Evolutionary conservation across 768 basidiomycete genomes (phyloP), one percentile per base, ranked within the genome.

Genomic region (Leucosporidium yakuticum): DNA sequence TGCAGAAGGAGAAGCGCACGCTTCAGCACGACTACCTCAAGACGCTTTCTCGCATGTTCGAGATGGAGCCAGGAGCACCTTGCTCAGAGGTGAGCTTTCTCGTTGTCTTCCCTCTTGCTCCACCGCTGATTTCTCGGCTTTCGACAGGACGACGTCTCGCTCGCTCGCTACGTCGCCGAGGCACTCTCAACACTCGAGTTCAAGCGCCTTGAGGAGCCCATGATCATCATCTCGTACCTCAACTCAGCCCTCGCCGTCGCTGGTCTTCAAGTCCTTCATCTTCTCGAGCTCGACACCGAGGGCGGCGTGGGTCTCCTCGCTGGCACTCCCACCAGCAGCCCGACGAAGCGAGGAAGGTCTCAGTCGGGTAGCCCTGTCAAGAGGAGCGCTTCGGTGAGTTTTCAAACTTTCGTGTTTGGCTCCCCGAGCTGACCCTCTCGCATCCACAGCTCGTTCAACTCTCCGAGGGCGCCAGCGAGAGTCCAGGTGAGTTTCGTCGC

Each of bases 111-210:
- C 27, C 11, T 25, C 15, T 39, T 27, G 7, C 21, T 48, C n/a
- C 19, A 25, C 23, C 36, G 20, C 54, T 65, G 48, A 66, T 32
- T 31, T 5, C 11, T 6, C 25, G 19, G 4, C 4, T 6, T 19
- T 39, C 20, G 31, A 32, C 71, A 93, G 88, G 85, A 88, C 69
- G 90, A 96, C 74, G 82, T 94, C 62, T 85, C 88, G 59, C 91
- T 97, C 76, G 84, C 84, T 6, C 87, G 93, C 63, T 99, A 92
- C 80, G 89, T 97, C 85, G 88, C 91, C 0, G 96, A 98, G 77
- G 97, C 97, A 75, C 88, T 98, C 66, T 84, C 93, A 1, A 81
- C 88, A 0, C 85, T 99, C 68, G 93, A 98, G 44, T 98, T 94
- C 82, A 97, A 92, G 81, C 90, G 91, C 0, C 87, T 89, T 74